Base-by-base conservation (phyloP, 202 grass and related monocot species). In the Schoenoplectus triqueter region DNA sequence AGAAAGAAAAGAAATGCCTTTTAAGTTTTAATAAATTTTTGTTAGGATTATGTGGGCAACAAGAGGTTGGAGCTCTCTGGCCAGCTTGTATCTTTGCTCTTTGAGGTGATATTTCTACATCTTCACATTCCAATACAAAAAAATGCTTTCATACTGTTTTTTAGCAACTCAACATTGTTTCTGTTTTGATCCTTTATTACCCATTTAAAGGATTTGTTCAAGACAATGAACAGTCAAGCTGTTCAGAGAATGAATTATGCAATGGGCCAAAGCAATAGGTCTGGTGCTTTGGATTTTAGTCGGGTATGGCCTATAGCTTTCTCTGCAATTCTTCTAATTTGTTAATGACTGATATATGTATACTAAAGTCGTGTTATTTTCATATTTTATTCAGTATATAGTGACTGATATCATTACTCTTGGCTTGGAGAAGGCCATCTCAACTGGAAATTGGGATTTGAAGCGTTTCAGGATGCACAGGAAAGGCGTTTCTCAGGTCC, bases 11-110 rank as follows among this genome's bases (percentile, higher is more conserved):
- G 49, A 14, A 14, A 49, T 67, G 14, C 86, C 47, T 80, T 22
- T 65, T 80, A 13, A 83, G 87, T 80, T 22, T 65, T 80, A 13
- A 83, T 88, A 5, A 84, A 85, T 87, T 78, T 86, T 83, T 73
- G 39, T 72, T 85, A 98, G 95, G 95, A 98, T 91, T 98, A 98
- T 87, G 91, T 98, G 50, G 95, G 95, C 56, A 98, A 98, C 89
- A 98, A 98, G 81, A 91, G 92, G 81, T 83, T 98, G 66, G 95
- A 98, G 82, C 87, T 98, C 50, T 98, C 95, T 15, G 95, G 92
- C 44, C 95, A 98, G 84, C 86, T 98, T 71, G 86, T 98, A 88
- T 98, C 95, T 41, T 84, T 95, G 64, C 92, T 98, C 73, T 98
- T 98, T 85, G 95, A 98, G 95, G 95, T 95, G 13, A 82, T 86